Base-by-base conservation (phyloP, 768 basidiomycete genomes). In the Leccinellum albellum region DNA sequence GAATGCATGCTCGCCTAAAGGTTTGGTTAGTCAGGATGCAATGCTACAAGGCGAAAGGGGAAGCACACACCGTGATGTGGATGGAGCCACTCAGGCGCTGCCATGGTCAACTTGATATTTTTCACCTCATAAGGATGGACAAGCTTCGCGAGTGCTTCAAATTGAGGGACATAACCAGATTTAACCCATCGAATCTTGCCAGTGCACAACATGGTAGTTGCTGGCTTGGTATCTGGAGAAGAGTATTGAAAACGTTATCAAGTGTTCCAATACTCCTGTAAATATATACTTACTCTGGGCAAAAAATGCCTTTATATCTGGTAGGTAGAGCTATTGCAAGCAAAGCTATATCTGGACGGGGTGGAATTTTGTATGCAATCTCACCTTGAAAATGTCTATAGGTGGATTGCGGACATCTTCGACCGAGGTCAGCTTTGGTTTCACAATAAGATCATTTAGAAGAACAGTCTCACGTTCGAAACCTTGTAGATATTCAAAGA, bases 61-160 rank as follows among this genome's bases (percentile, higher is more conserved):
- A 15, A 10, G 15, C 6, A 8, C 58, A 76, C 77, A 50, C 87
- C 87, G 65, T 86, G 85, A 26, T 82, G 80, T 28, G 86, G 80
- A 66, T 87, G 85, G 68, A 82, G 85, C 85, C 86, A 87, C 40
- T 84, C 83, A 4, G 88, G 88, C 0, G 87, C 82, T 57, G 82
- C 85, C 70, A 88, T 75, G 20, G 85, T 89, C 56, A 90, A 64
- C 69, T 92, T 91, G 70, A 90, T 79, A 64, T 78, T 76, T 64
- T 79, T 78, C 57, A 87, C 81, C 63, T 88, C 86, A 71, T 87
- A 78, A 9, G 81, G 75, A 15, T 78, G 64, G 23, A 87, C 83
- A n/a, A 86, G 64, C 29, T 69, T 72, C 68, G 85, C 87, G 56
- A 87, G 71, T 50, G 76, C 81, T 55, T 83, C 80, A 65, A 85